Conservation (phyloP, 306 rosid species). For the Castanopsis chinensis region DNA sequence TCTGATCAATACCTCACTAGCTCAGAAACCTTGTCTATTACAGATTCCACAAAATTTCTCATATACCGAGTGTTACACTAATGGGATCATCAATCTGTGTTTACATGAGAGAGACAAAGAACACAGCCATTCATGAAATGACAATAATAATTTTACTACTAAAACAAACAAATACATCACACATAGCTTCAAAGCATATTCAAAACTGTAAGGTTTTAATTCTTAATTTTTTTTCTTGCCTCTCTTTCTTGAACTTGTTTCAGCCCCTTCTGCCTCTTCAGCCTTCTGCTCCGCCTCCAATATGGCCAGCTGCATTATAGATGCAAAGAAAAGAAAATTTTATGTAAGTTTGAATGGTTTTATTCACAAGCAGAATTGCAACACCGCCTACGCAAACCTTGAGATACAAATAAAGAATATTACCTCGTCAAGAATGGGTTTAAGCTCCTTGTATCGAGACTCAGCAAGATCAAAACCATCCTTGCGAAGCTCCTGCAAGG, state of each 20-base stretch:
- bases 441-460: constrained; percentile 79
- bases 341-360: background rate
- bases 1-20: background rate
- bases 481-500: constrained; percentile 83
- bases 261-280: constrained; percentile 82
- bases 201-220: background rate
- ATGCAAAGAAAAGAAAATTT: constrained; percentile 10
- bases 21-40: background rate
- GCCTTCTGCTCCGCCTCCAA: constrained; percentile 95
- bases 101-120: too few relatives aligned
- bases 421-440: constrained; percentile 98
- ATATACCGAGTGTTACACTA: too few relatives aligned
- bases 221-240: constrained; percentile 75
- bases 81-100: too few relatives aligned
- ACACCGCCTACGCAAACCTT: background rate
- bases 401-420: constrained; percentile 15
- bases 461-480: constrained; percentile 99
- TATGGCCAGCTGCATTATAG: constrained; percentile 68
- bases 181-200: background rate
- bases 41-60: too few relatives aligned
- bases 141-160: background rate
- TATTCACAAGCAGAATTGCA: background rate
- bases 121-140: background rate
- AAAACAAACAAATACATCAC: background rate
- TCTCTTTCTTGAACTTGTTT: constrained; percentile 66